Base-by-base conservation (phyloP, 106 monocot species). In the Iris macrosiphon region DNA sequence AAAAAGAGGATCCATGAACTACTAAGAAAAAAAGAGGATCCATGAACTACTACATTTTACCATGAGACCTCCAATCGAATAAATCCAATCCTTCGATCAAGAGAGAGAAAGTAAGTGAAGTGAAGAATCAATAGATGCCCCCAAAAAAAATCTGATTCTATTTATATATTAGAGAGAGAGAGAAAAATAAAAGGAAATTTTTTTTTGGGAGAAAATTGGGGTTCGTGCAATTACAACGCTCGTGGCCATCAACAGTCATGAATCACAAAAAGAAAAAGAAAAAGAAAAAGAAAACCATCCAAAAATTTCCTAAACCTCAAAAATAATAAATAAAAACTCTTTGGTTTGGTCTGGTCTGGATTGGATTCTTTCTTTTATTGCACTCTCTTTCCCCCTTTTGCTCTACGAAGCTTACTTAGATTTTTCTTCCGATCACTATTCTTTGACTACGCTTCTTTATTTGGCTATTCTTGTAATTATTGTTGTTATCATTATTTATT, bases 121-220 rank as follows among this genome's bases (percentile, higher is more conserved):
- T n/a, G n/a, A n/a, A n/a, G n/a, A n/a, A n/a, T n/a, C n/a, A n/a
- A n/a, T n/a, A n/a, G n/a, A n/a, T n/a, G n/a, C n/a, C n/a, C n/a
- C n/a, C n/a, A n/a, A n/a, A n/a, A n/a, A n/a, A n/a, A n/a, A n/a
- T n/a, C n/a, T n/a, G n/a, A n/a, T n/a, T n/a, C n/a, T n/a, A n/a
- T n/a, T n/a, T n/a, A n/a, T n/a, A n/a, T n/a, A n/a, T n/a, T 14
- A 28, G 40, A 41, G 58, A 59, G 43, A 59, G 27, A 61, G 13
- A 61, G 61, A 27, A 25, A 40, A 39, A 8, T 25, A 52, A n/a
- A n/a, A n/a, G n/a, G n/a, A n/a, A n/a, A n/a, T n/a, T n/a, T n/a
- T n/a, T n/a, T n/a, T n/a, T n/a, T n/a, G n/a, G n/a, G n/a, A n/a
- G n/a, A n/a, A n/a, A n/a, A n/a, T 64, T 30, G 64, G 40, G 31